Conservation (phyloP, 495 filamentous ascomycete species). For the Ramalina peruviana region DNA sequence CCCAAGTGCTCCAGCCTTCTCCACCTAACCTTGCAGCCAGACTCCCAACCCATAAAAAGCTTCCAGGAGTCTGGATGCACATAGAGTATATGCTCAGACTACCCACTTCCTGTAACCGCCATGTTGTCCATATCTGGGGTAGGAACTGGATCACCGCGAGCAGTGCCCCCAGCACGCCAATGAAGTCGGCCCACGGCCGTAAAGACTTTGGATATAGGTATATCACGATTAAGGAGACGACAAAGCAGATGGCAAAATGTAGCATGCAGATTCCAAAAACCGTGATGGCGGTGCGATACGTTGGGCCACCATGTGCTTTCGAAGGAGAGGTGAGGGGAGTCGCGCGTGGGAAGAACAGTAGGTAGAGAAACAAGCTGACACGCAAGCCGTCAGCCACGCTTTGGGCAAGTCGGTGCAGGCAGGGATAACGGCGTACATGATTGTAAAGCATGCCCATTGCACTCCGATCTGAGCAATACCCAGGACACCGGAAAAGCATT, state of each 20-base stretch:
- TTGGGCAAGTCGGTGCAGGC: not conserved
- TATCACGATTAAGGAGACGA: conserved; percentile 49
- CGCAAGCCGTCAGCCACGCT: not conserved
- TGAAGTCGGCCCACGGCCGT: conserved; percentile 63
- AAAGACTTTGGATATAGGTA: conserved; percentile 43
- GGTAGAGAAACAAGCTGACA: conserved; percentile 63
- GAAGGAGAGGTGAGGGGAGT: conserved; percentile 31
- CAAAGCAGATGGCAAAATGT: conserved; percentile 53
- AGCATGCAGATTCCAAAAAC: conserved; percentile 55
- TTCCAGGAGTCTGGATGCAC: conserved; percentile 91
- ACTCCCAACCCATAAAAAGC: conserved; percentile 77
- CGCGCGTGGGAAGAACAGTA: conserved; percentile 67
- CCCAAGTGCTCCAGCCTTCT: conserved; percentile 92
- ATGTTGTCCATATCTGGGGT: conserved; percentile 88
- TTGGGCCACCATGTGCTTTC: conserved; percentile 29
- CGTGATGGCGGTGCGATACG: conserved; percentile 59
- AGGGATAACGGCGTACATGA: conserved; percentile 50
- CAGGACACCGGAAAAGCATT: conserved; percentile 71
- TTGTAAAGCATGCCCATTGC: conserved; percentile 82
- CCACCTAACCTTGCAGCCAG: conserved; percentile 64
- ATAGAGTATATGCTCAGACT: conserved; percentile 95
- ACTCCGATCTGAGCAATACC: conserved; percentile 81
- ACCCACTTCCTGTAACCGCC: conserved; percentile 65
- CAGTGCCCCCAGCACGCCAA: conserved; percentile 63
- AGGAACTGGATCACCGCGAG: conserved; percentile 84